Base-by-base conservation (phyloP, 768 basidiomycete genomes). In the Mycena belliarum region DNA sequence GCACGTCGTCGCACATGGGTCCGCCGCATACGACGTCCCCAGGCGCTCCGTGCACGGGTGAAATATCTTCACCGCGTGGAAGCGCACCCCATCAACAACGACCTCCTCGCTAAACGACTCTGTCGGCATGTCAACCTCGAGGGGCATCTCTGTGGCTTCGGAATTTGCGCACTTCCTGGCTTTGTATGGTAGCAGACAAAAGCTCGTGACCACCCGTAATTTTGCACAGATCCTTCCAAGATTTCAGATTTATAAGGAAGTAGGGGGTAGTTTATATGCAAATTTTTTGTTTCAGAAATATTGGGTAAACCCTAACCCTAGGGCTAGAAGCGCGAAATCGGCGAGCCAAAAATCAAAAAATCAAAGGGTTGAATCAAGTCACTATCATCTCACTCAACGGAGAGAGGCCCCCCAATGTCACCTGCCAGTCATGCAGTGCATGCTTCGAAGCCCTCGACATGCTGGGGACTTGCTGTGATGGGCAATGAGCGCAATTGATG, bases 1-100 rank as follows among this genome's bases (percentile, higher is more conserved):
- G 74, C 16, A 82, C 74, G 59, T 87, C 82, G 57, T 91, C 88
- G 65, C 84, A 84, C 16, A 93, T 71, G 91, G 91, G 58, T 91
- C 89, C 0, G 89, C 91, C 52, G 85, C 76, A 70, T 88, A 92
- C 0, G 82, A 75, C 12, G 81, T 84, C 2, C 88, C 89, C 28
- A 91, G 73, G 41, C 77, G 79, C 45, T 85, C 91, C 86, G 59
- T 76, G n/a, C 79, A 77, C 8, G 89, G 86, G 68, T 89, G 88
- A 65, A 87, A 91, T 41, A 91, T 73, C 66, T 82, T 86, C 47
- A 93, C 89, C 0, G 80, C 76, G 60, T 72, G 79, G 65, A 93
- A 93, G 20, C 66, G 70, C 32, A 86, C 75, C 0, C 82, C 88
- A 33, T 80, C 77, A 49, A 87, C 79, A 25, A 79, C 77, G 28